These are phyloP conservation scores for Aspergillus saccharolyticus DNA, from an alignment of 495 filamentous ascomycete species.

Conservation along the genomic window DNA sequence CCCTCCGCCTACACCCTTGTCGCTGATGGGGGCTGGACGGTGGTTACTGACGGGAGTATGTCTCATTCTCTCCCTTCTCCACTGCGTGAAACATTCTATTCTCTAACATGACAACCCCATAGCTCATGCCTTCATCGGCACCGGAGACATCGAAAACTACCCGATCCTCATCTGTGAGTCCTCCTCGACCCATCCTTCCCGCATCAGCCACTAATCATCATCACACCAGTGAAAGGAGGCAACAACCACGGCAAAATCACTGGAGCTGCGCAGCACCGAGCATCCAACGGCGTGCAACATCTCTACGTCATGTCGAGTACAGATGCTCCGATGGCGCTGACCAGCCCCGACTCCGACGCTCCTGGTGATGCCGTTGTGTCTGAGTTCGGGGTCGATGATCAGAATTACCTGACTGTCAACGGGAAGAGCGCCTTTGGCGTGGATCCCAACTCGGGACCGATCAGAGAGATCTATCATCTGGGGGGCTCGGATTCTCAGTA, in stretches of 20 bases:
- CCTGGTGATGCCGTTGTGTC: background rate
- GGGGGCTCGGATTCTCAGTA: background rate
- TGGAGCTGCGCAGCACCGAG: background rate
- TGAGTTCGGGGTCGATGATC: background rate
- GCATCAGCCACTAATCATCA: background rate
- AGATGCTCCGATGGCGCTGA: background rate
- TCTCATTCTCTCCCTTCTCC: background rate
- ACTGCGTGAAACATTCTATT: background rate
- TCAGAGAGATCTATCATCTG: background rate
- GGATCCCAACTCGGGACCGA: background rate
- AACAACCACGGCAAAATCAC: background rate
- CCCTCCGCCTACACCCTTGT: conserved; percentile 1
- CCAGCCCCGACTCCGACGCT: background rate
- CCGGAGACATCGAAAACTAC: background rate
- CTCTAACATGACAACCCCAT: background rate
- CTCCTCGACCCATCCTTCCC: background rate
- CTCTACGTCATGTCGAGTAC: background rate
- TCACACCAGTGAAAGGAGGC: background rate
- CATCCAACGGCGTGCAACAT: background rate
- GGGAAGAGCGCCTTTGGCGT: background rate
- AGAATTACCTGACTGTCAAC: background rate
- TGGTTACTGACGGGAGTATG: background rate
- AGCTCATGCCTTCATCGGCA: background rate
- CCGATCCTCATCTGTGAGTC: conserved; percentile 1
- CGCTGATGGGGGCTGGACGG: conserved; percentile 1